Evolutionary conservation across 169 alveolate species (phyloP).

Genomic region (Cystoisospora suis): DNA sequence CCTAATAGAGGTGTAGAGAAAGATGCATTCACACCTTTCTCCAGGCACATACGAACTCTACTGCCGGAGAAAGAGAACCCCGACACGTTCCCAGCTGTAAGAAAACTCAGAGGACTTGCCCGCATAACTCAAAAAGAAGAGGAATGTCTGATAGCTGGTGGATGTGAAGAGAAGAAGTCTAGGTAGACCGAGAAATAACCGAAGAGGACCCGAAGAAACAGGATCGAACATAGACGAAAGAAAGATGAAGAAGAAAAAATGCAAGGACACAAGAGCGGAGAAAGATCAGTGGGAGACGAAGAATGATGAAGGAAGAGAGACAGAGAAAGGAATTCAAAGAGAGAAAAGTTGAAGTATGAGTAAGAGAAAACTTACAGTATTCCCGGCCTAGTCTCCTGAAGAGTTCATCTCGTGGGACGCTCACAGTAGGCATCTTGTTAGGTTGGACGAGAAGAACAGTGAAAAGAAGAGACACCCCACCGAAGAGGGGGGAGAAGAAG

Average conservation of each 20-base stretch:
- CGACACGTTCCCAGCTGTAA: too few species aligned
- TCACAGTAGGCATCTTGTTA: conserved; percentile 24
- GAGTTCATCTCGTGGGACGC: conserved; percentile 34
- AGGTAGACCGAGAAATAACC: too few species aligned
- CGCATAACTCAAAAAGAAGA: too few species aligned
- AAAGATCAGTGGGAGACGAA: background rate
- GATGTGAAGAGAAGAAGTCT: too few species aligned
- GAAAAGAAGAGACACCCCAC: background rate
- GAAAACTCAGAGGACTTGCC: too few species aligned
- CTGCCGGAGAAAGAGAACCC: too few species aligned
- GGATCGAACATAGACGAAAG: background rate
- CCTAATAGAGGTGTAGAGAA: too few species aligned
- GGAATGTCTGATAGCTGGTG: too few species aligned
- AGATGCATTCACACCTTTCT: too few species aligned
- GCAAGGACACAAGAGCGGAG: background rate
- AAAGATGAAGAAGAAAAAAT: background rate
- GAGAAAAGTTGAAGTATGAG: too few species aligned
- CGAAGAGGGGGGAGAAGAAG: background rate
- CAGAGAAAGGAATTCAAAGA: background rate
- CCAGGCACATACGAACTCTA: too few species aligned
- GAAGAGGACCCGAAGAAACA: too few species aligned
- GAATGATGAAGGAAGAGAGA: background rate
- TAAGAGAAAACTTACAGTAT: background rate
- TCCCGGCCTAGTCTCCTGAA: conserved; percentile 1
- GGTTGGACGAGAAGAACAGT: background rate